These are phyloP conservation scores for Polyporus tsugae DNA, from an alignment of 1,284 basidiomycete species.

Conservation along the genomic window DNA sequence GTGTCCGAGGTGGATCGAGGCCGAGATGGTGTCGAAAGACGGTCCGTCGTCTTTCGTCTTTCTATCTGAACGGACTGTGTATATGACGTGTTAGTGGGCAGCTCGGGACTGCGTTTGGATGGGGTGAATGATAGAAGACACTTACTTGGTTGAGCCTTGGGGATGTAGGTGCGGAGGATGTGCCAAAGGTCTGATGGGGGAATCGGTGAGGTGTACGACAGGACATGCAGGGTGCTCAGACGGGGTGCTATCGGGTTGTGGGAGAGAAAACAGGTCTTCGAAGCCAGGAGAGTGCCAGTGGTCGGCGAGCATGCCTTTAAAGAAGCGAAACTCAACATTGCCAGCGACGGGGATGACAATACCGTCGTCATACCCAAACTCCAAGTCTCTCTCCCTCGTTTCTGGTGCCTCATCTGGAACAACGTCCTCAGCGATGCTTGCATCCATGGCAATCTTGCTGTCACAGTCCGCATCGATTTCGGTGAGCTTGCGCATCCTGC, in stretches of 20 bases:
- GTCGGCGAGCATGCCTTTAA: conserved; percentile 27
- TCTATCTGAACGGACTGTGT: no score
- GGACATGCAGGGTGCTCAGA: neutral
- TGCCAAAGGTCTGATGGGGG: conserved; percentile 12
- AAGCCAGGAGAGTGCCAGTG: conserved; percentile 36
- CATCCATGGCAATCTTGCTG: no score
- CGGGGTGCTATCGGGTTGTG: conserved; percentile 12
- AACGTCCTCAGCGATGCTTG: no score
- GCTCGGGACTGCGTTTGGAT: no score
- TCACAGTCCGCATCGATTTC: no score
- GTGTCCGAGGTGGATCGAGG: conserved; percentile 9
- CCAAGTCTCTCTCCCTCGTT: neutral
- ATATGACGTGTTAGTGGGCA: no score
- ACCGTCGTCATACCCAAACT: neutral
- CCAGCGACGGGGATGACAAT: neutral
- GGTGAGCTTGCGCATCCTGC: no score
- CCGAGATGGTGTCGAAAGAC: conserved; percentile 4
- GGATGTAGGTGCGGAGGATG: conserved; percentile 4
- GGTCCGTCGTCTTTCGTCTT: no score
- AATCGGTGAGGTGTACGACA: conserved; percentile 3
- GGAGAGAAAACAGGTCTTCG: conserved; percentile 32
- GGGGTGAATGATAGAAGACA: neutral
- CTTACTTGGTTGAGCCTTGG: neutral
- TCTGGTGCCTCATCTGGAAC: no score
- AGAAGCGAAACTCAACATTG: conserved; percentile 31